phyloP scores from a whole-genome alignment of 2,329 filamentous ascomycete genomes.

The Epichloe bromicola region DNA sequence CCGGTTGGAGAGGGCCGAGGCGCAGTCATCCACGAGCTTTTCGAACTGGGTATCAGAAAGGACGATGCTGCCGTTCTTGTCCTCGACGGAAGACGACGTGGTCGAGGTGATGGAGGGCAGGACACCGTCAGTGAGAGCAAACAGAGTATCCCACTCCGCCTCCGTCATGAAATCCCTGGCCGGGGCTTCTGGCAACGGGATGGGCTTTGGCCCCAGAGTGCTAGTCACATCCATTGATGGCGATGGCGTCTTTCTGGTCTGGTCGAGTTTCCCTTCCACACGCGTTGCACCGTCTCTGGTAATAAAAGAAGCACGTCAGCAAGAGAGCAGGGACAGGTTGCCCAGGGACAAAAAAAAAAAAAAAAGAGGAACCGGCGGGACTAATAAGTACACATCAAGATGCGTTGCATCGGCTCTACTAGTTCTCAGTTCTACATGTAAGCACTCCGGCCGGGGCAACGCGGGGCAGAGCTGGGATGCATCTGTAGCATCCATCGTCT shows the following conservation, averaged over 20 bases:
- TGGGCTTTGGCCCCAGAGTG: conserved; percentile 4
- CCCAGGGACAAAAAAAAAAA: neutral
- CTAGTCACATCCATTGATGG: neutral
- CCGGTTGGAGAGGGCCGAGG: conserved; percentile 22
- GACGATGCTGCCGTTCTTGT: conserved; percentile 17
- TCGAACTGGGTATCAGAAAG: conserved; percentile 39
- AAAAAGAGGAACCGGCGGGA: no score
- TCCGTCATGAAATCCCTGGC: conserved; percentile 27
- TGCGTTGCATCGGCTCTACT: no score
- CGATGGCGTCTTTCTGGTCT: no score
- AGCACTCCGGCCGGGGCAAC: no score
- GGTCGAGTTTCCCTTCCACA: no score
- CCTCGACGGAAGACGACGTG: conserved; percentile 18
- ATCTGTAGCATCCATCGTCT: no score
- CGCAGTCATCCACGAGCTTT: conserved; percentile 26
- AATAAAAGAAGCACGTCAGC: no score
- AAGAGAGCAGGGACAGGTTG: neutral
- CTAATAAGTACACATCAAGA: no score
- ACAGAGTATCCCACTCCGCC: conserved; percentile 40
- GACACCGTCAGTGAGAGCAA: conserved; percentile 42
- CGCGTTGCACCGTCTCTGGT: no score
- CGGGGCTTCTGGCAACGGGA: conserved; percentile 15
- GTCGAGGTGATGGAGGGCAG: conserved; percentile 44
- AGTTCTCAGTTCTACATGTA: no score
- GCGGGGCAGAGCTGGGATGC: no score